Base-by-base conservation (phyloP, 139 green algal genomes). In the Pleodorina starrii region DNA sequence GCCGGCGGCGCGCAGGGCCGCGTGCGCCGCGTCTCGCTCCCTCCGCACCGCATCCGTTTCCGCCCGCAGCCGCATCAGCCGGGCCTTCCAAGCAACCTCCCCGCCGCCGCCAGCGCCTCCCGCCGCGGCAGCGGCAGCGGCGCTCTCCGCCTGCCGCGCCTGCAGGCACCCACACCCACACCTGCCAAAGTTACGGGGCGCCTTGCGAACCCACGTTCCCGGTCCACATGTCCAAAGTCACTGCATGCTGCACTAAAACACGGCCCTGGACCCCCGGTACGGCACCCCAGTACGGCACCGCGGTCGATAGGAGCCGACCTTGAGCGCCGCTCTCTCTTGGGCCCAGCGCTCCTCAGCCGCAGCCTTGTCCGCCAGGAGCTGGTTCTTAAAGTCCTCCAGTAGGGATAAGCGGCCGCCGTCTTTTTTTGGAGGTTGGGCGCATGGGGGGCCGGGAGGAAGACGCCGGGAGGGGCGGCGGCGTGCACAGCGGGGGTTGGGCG, bases 311-410 rank as follows among this genome's bases (percentile, higher is more conserved):
- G n/a, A n/a, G n/a, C n/a, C n/a, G n/a, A 80, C 80, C 80, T 87
- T 68, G 14, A 87, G 42, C 1, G 60, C 80, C 12, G 43, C 40
- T 0, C 80, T 59, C 60, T 87, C 80, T 40, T 68, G 12, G 11
- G 1, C 60, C 80, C 60, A 77, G 5, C 60, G 60, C 80, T 87
- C 80, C 80, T 87, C 80, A 40, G 80, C 40, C 42, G 42, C 80
- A 32, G 42, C 29, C 80, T 87, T 87, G 80, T 77, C 80, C 42
- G 40, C 60, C 42, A 87, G 80, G 9, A 87, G 60, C 42, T 51
- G 14, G 80, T 87, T 87, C 80, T 87, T 87, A 60, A 87, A 87
- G 60, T 87, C 80, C 57, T 87, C 80, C 63, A 87, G 29, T 27
- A 77, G 42, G 5, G 80, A 42, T 42, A 87, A 60, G 27, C 59